Base-by-base conservation (phyloP, 2,329 filamentous ascomycete species). In the Trichoderma sp. region DNA sequence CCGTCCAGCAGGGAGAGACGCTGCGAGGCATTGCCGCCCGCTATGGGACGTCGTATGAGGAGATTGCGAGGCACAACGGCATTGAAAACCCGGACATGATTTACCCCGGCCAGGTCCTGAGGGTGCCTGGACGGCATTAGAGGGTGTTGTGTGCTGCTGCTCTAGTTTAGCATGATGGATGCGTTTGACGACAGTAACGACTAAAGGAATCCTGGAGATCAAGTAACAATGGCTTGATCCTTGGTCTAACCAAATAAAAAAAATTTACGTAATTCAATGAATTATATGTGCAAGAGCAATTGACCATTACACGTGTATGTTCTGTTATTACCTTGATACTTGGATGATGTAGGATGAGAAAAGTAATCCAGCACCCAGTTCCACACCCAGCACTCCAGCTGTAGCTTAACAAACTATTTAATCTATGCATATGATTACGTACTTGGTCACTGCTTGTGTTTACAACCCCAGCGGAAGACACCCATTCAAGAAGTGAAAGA, bases 71-170 rank as follows among this genome's bases (percentile, higher is more conserved):
- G 24, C 75, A 74, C 39, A 83, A 83, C 71, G 76, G 75, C 71
- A 79, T 83, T 68, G 54, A 71, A 66, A 82, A 83, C 72, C 79
- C 80, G 6, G 80, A 83, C 54, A 69, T 81, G 74, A 83, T 83
- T 69, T 80, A 81, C 69, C 81, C 81, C 0, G 81, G 81, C 2
- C 81, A 83, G 73, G 75, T 75, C 2, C 75, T 83, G 2, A 73
- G 77, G 65, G 68, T 82, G 0, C 80, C 81, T 10, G 74, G 51
- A 18, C 59, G 51, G 1, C n/a, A 52, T 52, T 28, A 64, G 30
- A 51, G 49, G 11, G n/a, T n/a, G n/a, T 26, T 26, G 4, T 1
- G 13, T 8, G 49, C 18, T 21, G 43, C 10, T 21, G 43, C n/a
- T 49, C 43, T 21, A 5, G 46, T 24, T 21, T 49, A 49, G 46